A percentile compares a stretch with the other conserved stretches of the same genome.
Evolutionary conservation across 2,329 filamentous ascomycete species (phyloP).

Genomic region (Aspergillus hiratsukae): DNA sequence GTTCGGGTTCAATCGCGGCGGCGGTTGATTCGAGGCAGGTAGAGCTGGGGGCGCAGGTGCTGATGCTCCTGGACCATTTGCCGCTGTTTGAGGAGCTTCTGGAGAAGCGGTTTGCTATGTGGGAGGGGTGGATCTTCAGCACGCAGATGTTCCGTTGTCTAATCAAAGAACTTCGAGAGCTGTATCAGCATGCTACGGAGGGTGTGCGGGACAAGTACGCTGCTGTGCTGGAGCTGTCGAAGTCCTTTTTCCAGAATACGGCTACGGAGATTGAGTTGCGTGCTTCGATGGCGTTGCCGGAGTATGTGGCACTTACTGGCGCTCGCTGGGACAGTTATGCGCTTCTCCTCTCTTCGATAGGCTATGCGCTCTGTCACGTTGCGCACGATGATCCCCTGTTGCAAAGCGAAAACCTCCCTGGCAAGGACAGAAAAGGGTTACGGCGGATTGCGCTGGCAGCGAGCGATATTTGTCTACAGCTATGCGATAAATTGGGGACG

Average conservation of each 20-base stretch:
- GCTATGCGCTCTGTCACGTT: constrained; percentile 12
- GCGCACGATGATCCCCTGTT: constrained; percentile 7
- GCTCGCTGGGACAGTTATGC: constrained; percentile 17
- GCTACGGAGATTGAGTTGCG: neutral
- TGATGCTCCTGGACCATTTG: constrained; percentile 8
- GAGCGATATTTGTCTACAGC: constrained; percentile 16
- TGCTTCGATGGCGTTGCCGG: constrained; percentile 7
- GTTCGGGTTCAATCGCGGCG: neutral
- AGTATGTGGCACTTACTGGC: constrained; percentile 10
- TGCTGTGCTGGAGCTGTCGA: neutral
- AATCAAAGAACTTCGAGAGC: neutral
- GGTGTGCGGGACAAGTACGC: neutral
- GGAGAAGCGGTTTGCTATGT: constrained; percentile 9
- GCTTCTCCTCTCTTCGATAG: constrained; percentile 12
- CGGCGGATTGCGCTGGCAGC: constrained; percentile 8
- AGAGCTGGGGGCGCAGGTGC: constrained; percentile 9
- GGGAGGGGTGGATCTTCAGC: constrained; percentile 1
- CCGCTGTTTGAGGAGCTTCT: constrained; percentile 12
- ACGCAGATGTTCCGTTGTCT: neutral
- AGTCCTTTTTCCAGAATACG: constrained; percentile 4
- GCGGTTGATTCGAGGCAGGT: constrained; percentile 4
- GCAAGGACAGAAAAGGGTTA: constrained; percentile 10
- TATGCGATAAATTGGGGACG: constrained; percentile 11
- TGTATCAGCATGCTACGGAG: constrained; percentile 2
- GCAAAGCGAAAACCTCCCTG: neutral